A percentile compares a stretch with the other conserved stretches of the same genome.
phyloP scores from a whole-genome alignment of 2,329 filamentous ascomycete species.

The Alternaria longipes region DNA sequence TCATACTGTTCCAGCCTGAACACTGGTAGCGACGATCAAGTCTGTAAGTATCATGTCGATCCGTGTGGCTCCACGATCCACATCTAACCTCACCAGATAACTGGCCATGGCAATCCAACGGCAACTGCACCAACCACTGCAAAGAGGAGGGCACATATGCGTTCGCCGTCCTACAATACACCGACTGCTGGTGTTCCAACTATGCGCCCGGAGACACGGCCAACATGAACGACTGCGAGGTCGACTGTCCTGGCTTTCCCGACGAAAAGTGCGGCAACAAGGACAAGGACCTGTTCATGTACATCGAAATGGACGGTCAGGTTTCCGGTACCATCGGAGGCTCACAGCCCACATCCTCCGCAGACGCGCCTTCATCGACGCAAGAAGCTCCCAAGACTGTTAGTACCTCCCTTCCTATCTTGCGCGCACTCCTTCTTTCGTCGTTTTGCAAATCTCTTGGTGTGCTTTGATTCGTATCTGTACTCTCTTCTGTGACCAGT shows the following conservation, averaged over 20 bases:
- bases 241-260: constrained; percentile 73
- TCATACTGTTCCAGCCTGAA: constrained; percentile 59
- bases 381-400: constrained; percentile 37
- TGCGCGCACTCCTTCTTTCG: constrained; percentile 21
- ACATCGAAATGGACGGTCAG: constrained; percentile 61
- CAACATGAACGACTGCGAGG: constrained; percentile 61
- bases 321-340: constrained; percentile 67
- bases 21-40: constrained; percentile 43
- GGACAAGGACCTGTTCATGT: constrained; percentile 66
- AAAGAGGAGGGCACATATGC: constrained; percentile 60
- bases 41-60: constrained; percentile 42
- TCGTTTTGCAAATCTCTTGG: not conserved
- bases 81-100: constrained; percentile 27
- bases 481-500: constrained; percentile 17
- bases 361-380: constrained; percentile 24
- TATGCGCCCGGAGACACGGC: constrained; percentile 63
- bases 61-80: not conserved
- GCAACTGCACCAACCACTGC: constrained; percentile 72
- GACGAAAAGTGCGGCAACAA: constrained; percentile 71
- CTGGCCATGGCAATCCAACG: constrained; percentile 69
- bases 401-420: constrained; percentile 38
- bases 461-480: constrained; percentile 3
- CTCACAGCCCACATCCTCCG: constrained; percentile 38
- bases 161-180: constrained; percentile 72
- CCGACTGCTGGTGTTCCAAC: constrained; percentile 79